Evolutionary conservation across 225 moss, liverwort and hornwort genomes (phyloP).

Genomic region (Lunularia cruciata): DNA sequence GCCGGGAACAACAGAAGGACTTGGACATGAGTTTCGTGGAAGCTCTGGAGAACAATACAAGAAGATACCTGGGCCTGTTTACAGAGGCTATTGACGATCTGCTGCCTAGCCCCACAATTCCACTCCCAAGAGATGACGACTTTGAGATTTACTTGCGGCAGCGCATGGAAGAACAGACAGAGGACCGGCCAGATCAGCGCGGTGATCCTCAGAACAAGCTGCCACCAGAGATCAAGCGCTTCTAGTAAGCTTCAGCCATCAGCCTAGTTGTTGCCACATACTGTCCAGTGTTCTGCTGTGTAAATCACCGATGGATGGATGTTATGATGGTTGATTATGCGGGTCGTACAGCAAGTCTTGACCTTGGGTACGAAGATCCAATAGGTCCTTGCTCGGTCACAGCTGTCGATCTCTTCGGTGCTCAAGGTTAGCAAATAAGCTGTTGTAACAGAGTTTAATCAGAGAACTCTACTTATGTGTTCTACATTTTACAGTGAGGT

Average conservation of each 20-base stretch:
- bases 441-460: too few species aligned
- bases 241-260: slow-evolving; percentile 51
- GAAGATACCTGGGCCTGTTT: slow-evolving; percentile 79
- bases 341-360: too few species aligned
- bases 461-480: not conserved
- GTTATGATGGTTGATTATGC: too few species aligned
- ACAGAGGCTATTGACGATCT: slow-evolving; percentile 86
- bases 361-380: too few species aligned
- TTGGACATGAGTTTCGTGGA: slow-evolving; percentile 56
- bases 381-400: too few species aligned
- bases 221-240: slow-evolving; percentile 87
- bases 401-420: too few species aligned
- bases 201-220: slow-evolving; percentile 71
- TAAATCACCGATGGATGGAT: too few species aligned
- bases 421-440: too few species aligned
- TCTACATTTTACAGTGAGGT: slow-evolving; percentile 57
- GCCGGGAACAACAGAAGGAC: slow-evolving; percentile 54
- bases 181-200: slow-evolving; percentile 52
- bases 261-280: too few species aligned
- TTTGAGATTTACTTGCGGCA: slow-evolving; percentile 78
- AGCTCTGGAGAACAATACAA: slow-evolving; percentile 73
- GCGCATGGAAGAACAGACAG: slow-evolving; percentile 71
- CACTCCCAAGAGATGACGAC: slow-evolving; percentile 76
- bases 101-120: slow-evolving; percentile 67
- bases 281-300: too few species aligned